phyloP scores from a whole-genome alignment of 176 grass and related monocot species.

The Triticum urartu region DNA sequence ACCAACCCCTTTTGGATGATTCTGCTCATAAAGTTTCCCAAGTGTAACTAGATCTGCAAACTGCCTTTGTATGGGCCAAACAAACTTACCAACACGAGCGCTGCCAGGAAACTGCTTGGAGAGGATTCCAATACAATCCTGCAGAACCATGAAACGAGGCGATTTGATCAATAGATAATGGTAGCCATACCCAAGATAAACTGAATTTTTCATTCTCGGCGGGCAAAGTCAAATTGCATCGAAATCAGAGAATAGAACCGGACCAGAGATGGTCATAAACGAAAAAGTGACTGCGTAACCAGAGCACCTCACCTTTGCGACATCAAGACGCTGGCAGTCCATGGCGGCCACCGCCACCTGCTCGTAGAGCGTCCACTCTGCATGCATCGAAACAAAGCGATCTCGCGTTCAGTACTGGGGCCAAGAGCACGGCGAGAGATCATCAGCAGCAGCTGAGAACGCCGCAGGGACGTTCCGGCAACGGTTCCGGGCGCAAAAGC shows the following conservation, averaged over 20 bases:
- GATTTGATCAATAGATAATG: neutral
- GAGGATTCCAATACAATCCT: constrained; percentile 79
- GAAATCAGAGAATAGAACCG: neutral
- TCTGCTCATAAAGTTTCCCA: neutral
- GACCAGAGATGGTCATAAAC: neutral
- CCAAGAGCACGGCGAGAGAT: neutral
- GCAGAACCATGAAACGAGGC: constrained; percentile 12
- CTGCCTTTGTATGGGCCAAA: neutral
- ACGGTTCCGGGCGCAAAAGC: neutral
- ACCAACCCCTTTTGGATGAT: neutral
- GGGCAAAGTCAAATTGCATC: neutral
- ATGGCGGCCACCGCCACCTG: constrained; percentile 86
- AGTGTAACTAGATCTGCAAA: constrained; percentile 30
- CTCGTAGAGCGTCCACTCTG: constrained; percentile 98
- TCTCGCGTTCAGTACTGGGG: neutral
- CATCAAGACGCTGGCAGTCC: constrained; percentile 89
- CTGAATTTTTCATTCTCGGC: neutral
- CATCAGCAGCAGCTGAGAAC: too few relatives aligned
- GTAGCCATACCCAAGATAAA: too few relatives aligned
- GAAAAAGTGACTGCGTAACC: neutral
- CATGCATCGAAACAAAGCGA: constrained; percentile 29
- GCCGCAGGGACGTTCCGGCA: neutral
- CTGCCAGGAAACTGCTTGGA: constrained; percentile 84
- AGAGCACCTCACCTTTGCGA: constrained; percentile 65
- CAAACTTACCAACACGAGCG: constrained; percentile 63